Evolutionary conservation across 2,329 filamentous ascomycete species (phyloP), one percentile per base, ranked within the genome.

Genomic region (Beauveria bassiana): DNA sequence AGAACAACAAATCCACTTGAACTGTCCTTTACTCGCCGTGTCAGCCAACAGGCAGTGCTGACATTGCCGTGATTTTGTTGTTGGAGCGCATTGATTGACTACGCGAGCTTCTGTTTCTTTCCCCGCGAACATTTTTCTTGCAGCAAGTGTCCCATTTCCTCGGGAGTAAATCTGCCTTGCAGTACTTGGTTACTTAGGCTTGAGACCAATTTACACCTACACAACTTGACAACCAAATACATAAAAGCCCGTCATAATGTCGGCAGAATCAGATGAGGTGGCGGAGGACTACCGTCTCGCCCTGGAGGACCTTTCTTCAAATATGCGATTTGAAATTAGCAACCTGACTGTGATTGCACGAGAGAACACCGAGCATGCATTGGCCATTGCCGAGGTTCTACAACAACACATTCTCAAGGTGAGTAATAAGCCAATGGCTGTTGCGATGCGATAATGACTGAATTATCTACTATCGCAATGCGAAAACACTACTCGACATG

Each of bases 311-410:
- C 82, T 99, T 70, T 90, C 89, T 66, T 84, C 87, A 72, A 97
- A 97, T 78, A 91, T 91, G 77, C 88, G 92, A 71, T 91, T 91
- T 76, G 93, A 98, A 77, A 99, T 99, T 75, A 93, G 90, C 81
- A 98, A 96, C 77, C 78, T 99, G 77, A 99, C 95, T 65, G 87
- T 96, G 74, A 98, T 99, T 76, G 95, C 95, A 63, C 91, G 96
- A 75, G 95, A 99, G 76, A 96, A 96, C 71, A 97, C 93, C 66
- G 92, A 96, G 76, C 90, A 97, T 79, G 95, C 95, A 42, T 86
- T 96, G 74, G 91, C 90, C 66, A 98, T 99, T 70, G 93, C 95
- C 20, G 86, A 91, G 70, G 91, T 91, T 54, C 78, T 99, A 68
- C 90, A 96, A 73, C 89, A 93, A 66, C 95, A 99, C 72, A 97